A percentile compares a stretch with the other conserved stretches of the same genome.
Evolutionary conservation across 352 stramenopile species (phyloP).

Genomic region (Pythium aquatile): DNA sequence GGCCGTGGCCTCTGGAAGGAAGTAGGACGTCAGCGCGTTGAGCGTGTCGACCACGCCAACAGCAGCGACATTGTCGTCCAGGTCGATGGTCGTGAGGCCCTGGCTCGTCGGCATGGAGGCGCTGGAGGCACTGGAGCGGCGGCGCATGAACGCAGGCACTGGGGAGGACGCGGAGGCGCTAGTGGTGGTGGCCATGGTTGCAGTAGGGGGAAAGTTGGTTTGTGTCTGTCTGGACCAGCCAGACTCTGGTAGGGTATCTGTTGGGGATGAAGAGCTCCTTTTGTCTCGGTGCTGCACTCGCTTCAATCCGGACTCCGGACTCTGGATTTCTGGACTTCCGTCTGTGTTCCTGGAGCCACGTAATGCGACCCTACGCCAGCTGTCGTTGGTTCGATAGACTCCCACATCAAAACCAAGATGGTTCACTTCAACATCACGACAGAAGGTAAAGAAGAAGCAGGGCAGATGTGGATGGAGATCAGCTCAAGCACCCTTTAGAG

Average conservation of each 20-base stretch:
- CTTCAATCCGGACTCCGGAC: slow-evolving; percentile 5
- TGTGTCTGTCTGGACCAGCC: neutral
- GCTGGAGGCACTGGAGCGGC: slow-evolving; percentile 16
- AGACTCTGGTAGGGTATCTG: neutral
- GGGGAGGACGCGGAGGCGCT: neutral
- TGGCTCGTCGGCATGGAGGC: neutral
- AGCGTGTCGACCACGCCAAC: slow-evolving; percentile 9
- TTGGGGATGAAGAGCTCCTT: neutral
- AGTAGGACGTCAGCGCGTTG: slow-evolving; percentile 21
- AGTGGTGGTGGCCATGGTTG: slow-evolving; percentile 4
- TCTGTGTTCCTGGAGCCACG: neutral
- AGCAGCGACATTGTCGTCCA: neutral
- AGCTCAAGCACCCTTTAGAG: no score
- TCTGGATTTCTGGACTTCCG: neutral
- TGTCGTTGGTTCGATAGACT: neutral
- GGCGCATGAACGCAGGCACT: slow-evolving; percentile 22
- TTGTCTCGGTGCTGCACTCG: slow-evolving; percentile 18
- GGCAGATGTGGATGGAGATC: neutral
- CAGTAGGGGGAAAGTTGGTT: slow-evolving; percentile 7
- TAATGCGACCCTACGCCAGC: neutral
- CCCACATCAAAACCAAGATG: neutral
- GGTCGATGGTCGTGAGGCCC: neutral
- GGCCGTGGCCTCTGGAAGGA: slow-evolving; percentile 19
- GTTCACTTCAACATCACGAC: slow-evolving; percentile 2
- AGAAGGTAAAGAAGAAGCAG: neutral